A percentile compares a stretch with the other conserved stretches of the same genome.
Evolutionary conservation across 1,139 yeast genomes (phyloP).

Genomic region (Pneumocystis murina): DNA sequence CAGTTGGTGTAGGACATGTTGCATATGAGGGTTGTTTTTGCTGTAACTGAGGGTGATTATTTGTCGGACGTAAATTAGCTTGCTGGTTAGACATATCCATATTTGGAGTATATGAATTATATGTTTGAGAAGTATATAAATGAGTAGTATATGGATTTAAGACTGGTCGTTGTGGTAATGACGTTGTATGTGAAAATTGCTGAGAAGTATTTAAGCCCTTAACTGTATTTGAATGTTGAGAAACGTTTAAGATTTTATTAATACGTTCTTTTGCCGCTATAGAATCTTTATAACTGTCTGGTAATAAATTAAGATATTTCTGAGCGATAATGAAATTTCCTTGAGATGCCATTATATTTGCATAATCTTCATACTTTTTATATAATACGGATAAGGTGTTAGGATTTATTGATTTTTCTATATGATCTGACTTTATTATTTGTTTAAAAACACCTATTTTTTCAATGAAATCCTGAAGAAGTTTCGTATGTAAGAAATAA

Average conservation of each 20-base stretch:
- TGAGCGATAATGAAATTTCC: conserved; percentile 78
- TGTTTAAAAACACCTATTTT: conserved; percentile 66
- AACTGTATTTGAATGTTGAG: not conserved
- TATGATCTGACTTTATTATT: conserved; percentile 26
- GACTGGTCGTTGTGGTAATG: not conserved
- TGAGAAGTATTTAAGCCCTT: not conserved
- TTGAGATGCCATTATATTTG: conserved; percentile 61
- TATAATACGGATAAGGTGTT: conserved; percentile 36
- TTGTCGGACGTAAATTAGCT: not conserved
- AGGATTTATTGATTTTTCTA: conserved; percentile 25
- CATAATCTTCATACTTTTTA: conserved; percentile 56
- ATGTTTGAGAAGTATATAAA: not conserved
- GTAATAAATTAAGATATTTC: conserved; percentile 52
- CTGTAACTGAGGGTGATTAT: not conserved
- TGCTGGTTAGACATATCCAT: not conserved
- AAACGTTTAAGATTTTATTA: conserved; percentile 28
- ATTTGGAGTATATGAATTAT: not conserved
- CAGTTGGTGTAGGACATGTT: conserved; percentile 14
- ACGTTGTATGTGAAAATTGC: not conserved
- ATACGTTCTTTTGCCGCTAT: conserved; percentile 67
- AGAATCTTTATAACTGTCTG: conserved; percentile 46
- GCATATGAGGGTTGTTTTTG: conserved; percentile 1
- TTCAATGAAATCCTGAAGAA: conserved; percentile 68
- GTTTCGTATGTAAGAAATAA: conserved; percentile 71
- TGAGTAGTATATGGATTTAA: not conserved